These are phyloP conservation scores for Pterocarpus santalinus DNA, from an alignment of 306 rosid species.

Conservation along the genomic window DNA sequence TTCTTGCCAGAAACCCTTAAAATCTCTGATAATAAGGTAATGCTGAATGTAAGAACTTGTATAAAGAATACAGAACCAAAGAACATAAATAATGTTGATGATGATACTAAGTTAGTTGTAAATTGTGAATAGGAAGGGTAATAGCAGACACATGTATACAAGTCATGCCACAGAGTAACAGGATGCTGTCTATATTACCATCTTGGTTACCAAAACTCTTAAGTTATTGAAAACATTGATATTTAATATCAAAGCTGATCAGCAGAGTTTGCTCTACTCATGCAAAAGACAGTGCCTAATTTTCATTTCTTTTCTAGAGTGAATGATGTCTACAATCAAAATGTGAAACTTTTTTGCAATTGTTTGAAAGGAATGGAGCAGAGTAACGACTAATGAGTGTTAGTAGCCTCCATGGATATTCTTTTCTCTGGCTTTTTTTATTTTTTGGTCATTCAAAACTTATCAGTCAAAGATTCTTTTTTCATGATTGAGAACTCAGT, in stretches of 20 bases:
- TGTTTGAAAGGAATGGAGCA: constrained; percentile 15
- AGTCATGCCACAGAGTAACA: not conserved
- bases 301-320: constrained; percentile 1
- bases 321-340: constrained; percentile 28
- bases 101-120: not conserved
- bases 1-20: constrained; percentile 59
- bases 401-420: constrained; percentile 1
- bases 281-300: constrained; percentile 22
- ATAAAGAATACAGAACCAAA: constrained; percentile 20
- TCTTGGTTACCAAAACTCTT: not conserved
- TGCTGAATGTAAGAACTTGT: constrained; percentile 29
- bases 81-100: constrained; percentile 6
- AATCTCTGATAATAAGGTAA: constrained; percentile 53
- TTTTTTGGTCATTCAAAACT: constrained; percentile 4
- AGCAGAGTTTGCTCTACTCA: not conserved
- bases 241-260: not conserved
- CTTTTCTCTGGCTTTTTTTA: not conserved
- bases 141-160: not conserved
- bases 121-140: constrained; percentile 2
- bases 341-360: not conserved
- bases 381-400: not conserved
- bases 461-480: constrained; percentile 27
- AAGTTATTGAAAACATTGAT: not conserved
- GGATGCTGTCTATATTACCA: constrained; percentile 29
- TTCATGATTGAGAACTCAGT: constrained; percentile 2